These are phyloP conservation scores for Novymonas esmeraldas DNA, from an alignment of 208 protist species.

Conservation along the genomic window DNA sequence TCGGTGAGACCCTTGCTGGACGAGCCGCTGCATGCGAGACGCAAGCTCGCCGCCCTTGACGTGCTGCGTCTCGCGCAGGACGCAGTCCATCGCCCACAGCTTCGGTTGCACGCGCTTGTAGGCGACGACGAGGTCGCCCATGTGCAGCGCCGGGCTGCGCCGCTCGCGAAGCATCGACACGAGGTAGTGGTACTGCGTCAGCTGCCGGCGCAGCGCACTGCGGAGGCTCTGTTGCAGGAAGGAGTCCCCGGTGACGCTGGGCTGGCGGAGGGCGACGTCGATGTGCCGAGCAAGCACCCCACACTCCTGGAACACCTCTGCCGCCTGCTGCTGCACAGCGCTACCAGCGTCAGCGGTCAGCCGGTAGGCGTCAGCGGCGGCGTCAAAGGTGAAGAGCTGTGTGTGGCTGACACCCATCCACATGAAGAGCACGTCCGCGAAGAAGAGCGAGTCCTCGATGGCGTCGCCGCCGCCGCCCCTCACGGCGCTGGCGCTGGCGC, in stretches of 20 bases:
- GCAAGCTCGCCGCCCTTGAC: conserved; percentile 67
- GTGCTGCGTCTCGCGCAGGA: conserved; percentile 53
- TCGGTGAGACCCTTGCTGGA: conserved; percentile 60
- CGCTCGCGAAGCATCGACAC: conserved; percentile 55
- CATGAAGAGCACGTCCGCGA: conserved; percentile 67
- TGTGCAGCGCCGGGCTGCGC: conserved; percentile 29
- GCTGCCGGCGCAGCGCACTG: conserved; percentile 50
- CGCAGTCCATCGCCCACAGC: conserved; percentile 49
- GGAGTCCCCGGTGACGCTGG: conserved; percentile 33
- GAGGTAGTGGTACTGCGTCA: conserved; percentile 71
- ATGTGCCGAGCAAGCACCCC: conserved; percentile 48
- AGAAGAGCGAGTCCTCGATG: conserved; percentile 44
- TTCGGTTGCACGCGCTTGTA: conserved; percentile 65
- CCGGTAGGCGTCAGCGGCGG: conserved; percentile 27
- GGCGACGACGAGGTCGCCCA: conserved; percentile 58
- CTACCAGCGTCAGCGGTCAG: conserved; percentile 27
- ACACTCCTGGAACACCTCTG: conserved; percentile 43
- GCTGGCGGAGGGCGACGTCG: conserved; percentile 37
- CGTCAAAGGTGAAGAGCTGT: conserved; percentile 44
- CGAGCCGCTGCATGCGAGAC: conserved; percentile 47
- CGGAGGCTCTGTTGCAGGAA: conserved; percentile 71
- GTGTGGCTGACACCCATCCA: conserved; percentile 62
- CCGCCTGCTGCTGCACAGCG: conserved; percentile 36
- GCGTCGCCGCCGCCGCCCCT: conserved; percentile 3
- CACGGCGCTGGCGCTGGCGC: neutral